Conservation (phyloP, 768 basidiomycete species). For the Serendipita sp. region DNA sequence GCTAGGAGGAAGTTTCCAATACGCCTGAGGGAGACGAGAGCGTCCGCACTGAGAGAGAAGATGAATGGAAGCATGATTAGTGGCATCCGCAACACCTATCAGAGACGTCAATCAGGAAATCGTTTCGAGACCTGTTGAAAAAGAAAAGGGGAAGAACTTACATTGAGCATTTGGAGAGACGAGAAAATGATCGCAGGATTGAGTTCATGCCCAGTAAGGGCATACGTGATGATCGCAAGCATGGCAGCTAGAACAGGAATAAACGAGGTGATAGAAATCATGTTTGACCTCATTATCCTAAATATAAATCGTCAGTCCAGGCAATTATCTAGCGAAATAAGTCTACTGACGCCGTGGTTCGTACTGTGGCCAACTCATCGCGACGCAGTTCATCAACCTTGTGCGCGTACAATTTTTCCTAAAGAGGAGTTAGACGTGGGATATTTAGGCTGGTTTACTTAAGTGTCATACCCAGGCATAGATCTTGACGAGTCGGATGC, state of each 20-base stretch:
- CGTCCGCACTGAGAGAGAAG: conserved; percentile 32
- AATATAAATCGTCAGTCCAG: background rate
- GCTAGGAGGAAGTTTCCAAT: conserved; percentile 35
- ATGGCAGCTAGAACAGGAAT: conserved; percentile 37
- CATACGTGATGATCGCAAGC: conserved; percentile 45
- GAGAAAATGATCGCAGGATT: conserved; percentile 41
- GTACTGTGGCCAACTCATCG: conserved; percentile 13
- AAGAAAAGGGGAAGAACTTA: too few relatives aligned
- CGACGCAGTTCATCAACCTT: conserved; percentile 27
- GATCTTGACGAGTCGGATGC: conserved; percentile 49
- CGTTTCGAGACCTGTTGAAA: too few relatives aligned
- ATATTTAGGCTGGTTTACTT: background rate
- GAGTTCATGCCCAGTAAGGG: conserved; percentile 37
- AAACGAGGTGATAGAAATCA: conserved; percentile 34
- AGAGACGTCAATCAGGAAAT: background rate
- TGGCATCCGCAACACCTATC: conserved; percentile 43
- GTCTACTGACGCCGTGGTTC: conserved; percentile 19
- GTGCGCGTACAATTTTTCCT: conserved; percentile 21
- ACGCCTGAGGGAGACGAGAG: conserved; percentile 33
- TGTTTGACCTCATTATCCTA: conserved; percentile 23
- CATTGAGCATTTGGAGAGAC: conserved; percentile 44
- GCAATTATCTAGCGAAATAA: background rate
- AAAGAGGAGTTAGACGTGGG: background rate
- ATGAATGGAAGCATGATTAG: conserved; percentile 42
- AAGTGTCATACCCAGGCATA: conserved; percentile 42